Evolutionary conservation across 768 basidiomycete species (phyloP), one percentile per base, ranked within the genome.

Genomic region (Infundibulicybe gibba): DNA sequence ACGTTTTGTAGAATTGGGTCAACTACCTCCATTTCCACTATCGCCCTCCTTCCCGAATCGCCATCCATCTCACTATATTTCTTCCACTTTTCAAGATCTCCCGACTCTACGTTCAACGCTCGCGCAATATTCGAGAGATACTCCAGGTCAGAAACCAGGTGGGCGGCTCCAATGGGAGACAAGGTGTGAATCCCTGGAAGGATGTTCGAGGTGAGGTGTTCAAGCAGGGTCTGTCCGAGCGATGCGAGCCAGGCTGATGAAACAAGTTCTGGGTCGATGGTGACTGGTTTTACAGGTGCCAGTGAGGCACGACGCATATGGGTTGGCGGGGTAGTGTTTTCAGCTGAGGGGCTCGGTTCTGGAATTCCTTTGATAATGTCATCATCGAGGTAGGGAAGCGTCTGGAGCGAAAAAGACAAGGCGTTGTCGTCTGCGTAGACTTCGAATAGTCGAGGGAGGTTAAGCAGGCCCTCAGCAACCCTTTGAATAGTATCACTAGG

Each of bases 351-450:
- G 14, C 35, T 34, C 49, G 68, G 71, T 48, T 80, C 81, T 2
- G 69, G 58, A 5, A 76, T 59, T 32, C 67, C 70, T 45, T 72
- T 75, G 15, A 80, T 59, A 41, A 77, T 62, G 35, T 85, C 80
- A 5, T 68, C 53, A 48, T 87, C 81, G 42, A 89, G 61, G 55
- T 81, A 80, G 0, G 88, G 91, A 9, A 97, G 69, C 5, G 87
- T 91, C 41, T 86, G 82, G 34, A 97, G 71, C 32, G 90, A 92
- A 65, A 94, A 97, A 2, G 84, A 80, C 8, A 97, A 76, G 9
- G 91, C 90, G 50, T 94, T 92, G 61, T 97, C 94, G 48, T 87
- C 85, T 6, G 88, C 90, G 58, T 97, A 95, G 14, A 94, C 87
- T 63, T 98, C 94, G 59, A 98, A 97, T 13, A 98, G 70, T 47